Evolutionary conservation across 2,329 filamentous ascomycete species (phyloP).

Genomic region (Fusarium marasasianum): DNA sequence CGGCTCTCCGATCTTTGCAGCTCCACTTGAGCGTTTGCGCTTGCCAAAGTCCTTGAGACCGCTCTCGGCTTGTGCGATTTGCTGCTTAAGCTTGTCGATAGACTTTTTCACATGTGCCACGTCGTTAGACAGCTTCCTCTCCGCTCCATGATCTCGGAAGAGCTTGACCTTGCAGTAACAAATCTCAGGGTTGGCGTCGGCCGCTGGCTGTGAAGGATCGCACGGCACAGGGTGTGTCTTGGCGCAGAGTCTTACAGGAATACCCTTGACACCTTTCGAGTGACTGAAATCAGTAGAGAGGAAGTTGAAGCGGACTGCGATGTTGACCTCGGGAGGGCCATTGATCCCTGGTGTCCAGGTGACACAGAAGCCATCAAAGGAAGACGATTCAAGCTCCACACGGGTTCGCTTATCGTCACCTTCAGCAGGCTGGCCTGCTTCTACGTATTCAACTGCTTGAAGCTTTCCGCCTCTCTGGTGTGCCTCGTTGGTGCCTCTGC

Average conservation of each 20-base stretch:
- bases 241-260: slow-evolving; percentile 89
- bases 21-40: slow-evolving; percentile 65
- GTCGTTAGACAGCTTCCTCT: slow-evolving; percentile 94
- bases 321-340: slow-evolving; percentile 77
- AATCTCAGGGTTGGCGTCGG: slow-evolving; percentile 70
- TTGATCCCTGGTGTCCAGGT: slow-evolving; percentile 82
- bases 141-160: slow-evolving; percentile 94
- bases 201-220: slow-evolving; percentile 58
- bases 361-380: slow-evolving; percentile 94
- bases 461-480: slow-evolving; percentile 92
- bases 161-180: slow-evolving; percentile 98
- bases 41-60: slow-evolving; percentile 74
- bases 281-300: slow-evolving; percentile 98
- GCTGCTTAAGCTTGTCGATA: slow-evolving; percentile 95
- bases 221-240: slow-evolving; percentile 79
- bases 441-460: slow-evolving; percentile 94
- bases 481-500: slow-evolving; percentile 92
- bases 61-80: slow-evolving; percentile 81
- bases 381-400: slow-evolving; percentile 77
- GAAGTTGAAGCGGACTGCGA: slow-evolving; percentile 97
- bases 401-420: slow-evolving; percentile 73
- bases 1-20: slow-evolving; percentile 57
- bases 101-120: slow-evolving; percentile 95
- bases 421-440: slow-evolving; percentile 66
- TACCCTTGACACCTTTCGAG: slow-evolving; percentile 97